Evolutionary conservation across 306 rosid species (phyloP).

Genomic region (Morella rubra): DNA sequence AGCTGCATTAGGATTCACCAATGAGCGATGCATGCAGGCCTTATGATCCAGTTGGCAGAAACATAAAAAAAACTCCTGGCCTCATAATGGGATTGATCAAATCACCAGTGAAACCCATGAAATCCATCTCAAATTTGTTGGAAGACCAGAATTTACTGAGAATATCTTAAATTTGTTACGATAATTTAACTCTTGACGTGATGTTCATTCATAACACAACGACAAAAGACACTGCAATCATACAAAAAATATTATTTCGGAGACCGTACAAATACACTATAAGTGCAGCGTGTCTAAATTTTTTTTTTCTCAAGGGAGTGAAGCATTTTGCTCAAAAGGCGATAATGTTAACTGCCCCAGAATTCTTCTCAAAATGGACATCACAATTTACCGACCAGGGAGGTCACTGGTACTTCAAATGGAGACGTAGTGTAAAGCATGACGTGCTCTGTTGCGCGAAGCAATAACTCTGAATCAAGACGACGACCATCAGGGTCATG

Average conservation of each 20-base stretch:
- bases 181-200: background rate
- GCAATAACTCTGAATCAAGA: constrained; percentile 59
- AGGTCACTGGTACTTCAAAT: constrained; percentile 27
- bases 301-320: no score
- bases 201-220: background rate
- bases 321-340: background rate
- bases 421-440: constrained; percentile 44
- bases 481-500: constrained; percentile 66
- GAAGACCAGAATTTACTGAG: background rate
- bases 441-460: constrained; percentile 47
- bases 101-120: background rate
- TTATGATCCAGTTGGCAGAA: no score
- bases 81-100: background rate
- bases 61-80: background rate
- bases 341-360: background rate
- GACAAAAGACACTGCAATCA: background rate
- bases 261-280: background rate
- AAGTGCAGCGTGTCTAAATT: no score
- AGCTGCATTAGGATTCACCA: background rate
- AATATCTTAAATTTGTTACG: background rate
- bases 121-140: background rate
- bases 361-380: background rate
- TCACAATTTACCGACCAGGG: background rate
- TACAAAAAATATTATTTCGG: background rate
- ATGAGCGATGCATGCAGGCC: no score